These are phyloP conservation scores for Cladosporium sp. DNA, from an alignment of 2,329 filamentous ascomycete genomes.

Conservation along the genomic window DNA sequence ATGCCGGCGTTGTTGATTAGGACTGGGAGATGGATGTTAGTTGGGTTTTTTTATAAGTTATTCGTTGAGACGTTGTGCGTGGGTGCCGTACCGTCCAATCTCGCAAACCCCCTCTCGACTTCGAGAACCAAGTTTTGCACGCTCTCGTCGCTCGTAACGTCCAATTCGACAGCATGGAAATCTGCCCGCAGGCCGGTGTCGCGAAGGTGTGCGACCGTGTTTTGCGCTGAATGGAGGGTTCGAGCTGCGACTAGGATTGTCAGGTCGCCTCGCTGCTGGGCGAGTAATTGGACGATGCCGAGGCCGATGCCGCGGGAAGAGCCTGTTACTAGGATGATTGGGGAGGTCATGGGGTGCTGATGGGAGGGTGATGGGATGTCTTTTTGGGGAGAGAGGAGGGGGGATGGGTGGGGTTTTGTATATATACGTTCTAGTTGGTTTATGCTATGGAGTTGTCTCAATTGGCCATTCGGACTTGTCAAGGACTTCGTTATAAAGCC, in stretches of 20 bases:
- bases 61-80: not conserved
- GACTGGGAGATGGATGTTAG: conserved; percentile 19
- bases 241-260: conserved; percentile 32
- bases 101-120: conserved; percentile 22
- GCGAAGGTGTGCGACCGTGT: conserved; percentile 26
- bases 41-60: too few relatives aligned
- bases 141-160: conserved; percentile 27
- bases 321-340: conserved; percentile 20
- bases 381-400: too few relatives aligned
- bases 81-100: conserved; percentile 23
- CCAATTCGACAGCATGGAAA: conserved; percentile 26
- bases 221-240: conserved; percentile 21
- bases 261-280: conserved; percentile 19
- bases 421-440: too few relatives aligned
- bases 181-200: conserved; percentile 17
- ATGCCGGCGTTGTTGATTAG: conserved; percentile 41
- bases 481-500: too few relatives aligned
- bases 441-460: too few relatives aligned
- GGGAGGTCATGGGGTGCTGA: not conserved
- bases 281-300: conserved; percentile 20
- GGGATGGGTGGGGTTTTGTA: too few relatives aligned
- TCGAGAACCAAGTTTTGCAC: conserved; percentile 21
- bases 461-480: too few relatives aligned
- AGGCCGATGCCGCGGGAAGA: conserved; percentile 23
- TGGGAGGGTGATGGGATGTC: too few relatives aligned